Conservation (phyloP, 495 filamentous ascomycete genomes). For the Lophiostoma macrostomum region DNA sequence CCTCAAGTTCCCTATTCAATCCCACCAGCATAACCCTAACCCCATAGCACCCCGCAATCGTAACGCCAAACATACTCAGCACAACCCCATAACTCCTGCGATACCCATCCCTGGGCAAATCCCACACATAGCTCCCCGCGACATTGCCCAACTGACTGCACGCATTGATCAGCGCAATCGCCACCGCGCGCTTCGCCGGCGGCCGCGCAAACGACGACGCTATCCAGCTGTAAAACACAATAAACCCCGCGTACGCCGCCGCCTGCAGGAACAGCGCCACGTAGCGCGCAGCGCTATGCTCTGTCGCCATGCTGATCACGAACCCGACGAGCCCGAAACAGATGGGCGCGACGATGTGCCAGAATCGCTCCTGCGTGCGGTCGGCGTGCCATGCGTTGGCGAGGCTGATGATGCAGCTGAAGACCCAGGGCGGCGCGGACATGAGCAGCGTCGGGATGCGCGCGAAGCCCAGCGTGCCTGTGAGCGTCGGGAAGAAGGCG, state of each 20-base stretch:
- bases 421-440: constrained; percentile 20
- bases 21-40: constrained; percentile 7
- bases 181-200: constrained; percentile 22
- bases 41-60: constrained; percentile 9
- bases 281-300: constrained; percentile 18
- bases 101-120: constrained; percentile 12
- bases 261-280: constrained; percentile 21
- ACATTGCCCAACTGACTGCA: constrained; percentile 19
- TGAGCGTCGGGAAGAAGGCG: constrained; percentile 24
- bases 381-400: constrained; percentile 24
- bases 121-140: constrained; percentile 18
- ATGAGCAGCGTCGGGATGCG: constrained; percentile 21
- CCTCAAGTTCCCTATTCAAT: constrained; percentile 20
- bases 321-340: constrained; percentile 14
- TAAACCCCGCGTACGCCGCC: constrained; percentile 22
- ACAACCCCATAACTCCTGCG: constrained; percentile 23
- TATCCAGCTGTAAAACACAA: constrained; percentile 25
- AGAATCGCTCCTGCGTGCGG: constrained; percentile 16
- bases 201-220: constrained; percentile 17
- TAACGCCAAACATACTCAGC: constrained; percentile 19
- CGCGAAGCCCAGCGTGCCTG: constrained; percentile 15
- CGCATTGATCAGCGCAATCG: constrained; percentile 22
- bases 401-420: constrained; percentile 8
- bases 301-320: constrained; percentile 16
- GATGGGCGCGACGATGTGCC: constrained; percentile 22